phyloP scores from a whole-genome alignment of 768 basidiomycete genomes.

The Hygrophorus pudorinus region DNA sequence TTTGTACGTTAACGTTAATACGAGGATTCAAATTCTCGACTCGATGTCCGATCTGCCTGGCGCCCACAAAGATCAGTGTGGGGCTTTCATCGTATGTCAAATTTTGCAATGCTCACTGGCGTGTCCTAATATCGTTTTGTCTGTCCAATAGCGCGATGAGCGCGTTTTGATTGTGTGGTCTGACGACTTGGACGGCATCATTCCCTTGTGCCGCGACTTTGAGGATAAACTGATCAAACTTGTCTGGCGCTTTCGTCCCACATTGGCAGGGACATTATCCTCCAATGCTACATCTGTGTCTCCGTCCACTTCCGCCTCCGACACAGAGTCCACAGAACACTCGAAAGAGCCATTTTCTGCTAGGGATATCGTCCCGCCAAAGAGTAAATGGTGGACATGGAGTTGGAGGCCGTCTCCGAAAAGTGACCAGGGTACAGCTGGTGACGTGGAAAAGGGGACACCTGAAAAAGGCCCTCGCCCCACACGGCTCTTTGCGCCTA shows the following conservation, averaged over 20 bases:
- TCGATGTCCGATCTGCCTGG: constrained; percentile 54
- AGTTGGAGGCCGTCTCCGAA: constrained; percentile 33
- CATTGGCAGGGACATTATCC: constrained; percentile 28
- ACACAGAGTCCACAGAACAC: constrained; percentile 47
- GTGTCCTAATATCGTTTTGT: constrained; percentile 7
- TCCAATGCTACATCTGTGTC: constrained; percentile 28
- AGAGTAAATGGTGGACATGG: constrained; percentile 28
- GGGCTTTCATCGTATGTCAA: constrained; percentile 67
- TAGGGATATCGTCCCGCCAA: constrained; percentile 3
- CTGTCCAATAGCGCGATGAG: constrained; percentile 83
- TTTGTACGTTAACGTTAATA: constrained; percentile 68
- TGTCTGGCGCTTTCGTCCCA: constrained; percentile 38
- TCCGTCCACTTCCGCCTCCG: constrained; percentile 40
- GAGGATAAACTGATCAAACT: constrained; percentile 56
- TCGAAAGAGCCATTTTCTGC: no score
- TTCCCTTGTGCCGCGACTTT: constrained; percentile 64
- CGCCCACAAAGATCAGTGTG: constrained; percentile 88
- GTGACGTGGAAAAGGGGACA: constrained; percentile 44
- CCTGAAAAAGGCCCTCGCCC: constrained; percentile 27
- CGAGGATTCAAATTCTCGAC: constrained; percentile 80
- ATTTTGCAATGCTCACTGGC: not conserved
- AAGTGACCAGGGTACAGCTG: not conserved
- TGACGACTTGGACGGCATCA: constrained; percentile 71
- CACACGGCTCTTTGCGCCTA: constrained; percentile 57
- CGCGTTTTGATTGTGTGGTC: constrained; percentile 79